Base-by-base conservation (phyloP, 768 basidiomycete species). In the Galerina marginata region DNA sequence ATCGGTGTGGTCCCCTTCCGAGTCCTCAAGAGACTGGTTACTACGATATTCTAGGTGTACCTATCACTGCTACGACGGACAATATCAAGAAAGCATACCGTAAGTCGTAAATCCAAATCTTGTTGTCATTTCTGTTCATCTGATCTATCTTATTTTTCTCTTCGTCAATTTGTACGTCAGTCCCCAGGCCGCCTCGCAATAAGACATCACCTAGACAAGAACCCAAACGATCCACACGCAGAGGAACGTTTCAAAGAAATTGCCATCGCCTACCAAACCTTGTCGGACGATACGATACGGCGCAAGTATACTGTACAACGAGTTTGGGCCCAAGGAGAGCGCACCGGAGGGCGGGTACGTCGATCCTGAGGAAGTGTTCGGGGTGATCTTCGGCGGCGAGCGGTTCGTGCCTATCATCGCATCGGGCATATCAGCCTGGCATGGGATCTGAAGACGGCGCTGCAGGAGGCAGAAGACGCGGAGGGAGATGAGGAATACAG, bases 11-110 rank as follows among this genome's bases (percentile, higher is more conserved):
- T 20, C 2, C 20, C 20, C 20, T 20, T 20, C 20, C 20, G 2
- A 2, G 20, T 20, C 20, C 20, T 20, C 20, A 20, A 1, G 94
- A 96, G 69, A 95, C 91, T 0, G 88, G 83, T 15, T 96, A 95
- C 75, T 96, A 96, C 68, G 93, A 96, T 70, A 81, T 92, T 20
- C 80, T 96, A 5, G 92, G 91, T 6, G 83, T 96, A 1, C 74
- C 89, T 0, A 81, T 91, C 15, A 83, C 86, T 62, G 93, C 93
- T 6, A 87, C 88, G 14, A 82, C 83, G 4, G 93, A 94, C 15
- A 94, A 96, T 50, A 83, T 96, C 71, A 96, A 96, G 82, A 95
- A 91, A 71, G 91, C 95, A 2, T 96, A 96, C 75, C 86, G 95
- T 89, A 69, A 61, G 85, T 79, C 58, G 23, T 42, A 39, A 45